phyloP scores from a whole-genome alignment of 164 flowering plant species.

The Tinospora cordifolia region DNA sequence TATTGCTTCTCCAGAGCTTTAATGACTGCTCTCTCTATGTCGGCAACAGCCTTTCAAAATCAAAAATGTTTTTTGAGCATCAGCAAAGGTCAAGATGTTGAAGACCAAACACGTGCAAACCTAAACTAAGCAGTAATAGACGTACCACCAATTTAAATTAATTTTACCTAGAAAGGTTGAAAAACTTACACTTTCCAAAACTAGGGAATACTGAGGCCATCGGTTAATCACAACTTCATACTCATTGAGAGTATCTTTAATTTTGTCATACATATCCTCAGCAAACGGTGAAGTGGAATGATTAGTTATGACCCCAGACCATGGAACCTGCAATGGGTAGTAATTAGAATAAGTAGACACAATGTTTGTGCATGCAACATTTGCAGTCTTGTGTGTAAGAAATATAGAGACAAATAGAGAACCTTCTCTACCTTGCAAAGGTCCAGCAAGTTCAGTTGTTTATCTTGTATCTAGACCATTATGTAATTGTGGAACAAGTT shows the following conservation, averaged over 20 bases:
- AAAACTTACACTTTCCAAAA: conserved; percentile 71
- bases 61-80: conserved; percentile 6
- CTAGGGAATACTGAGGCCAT: conserved; percentile 81
- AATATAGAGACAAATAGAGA: conserved; percentile 6
- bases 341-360: neutral
- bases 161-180: neutral
- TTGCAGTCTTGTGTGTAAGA: neutral
- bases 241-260: conserved; percentile 45
- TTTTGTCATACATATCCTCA: conserved; percentile 75
- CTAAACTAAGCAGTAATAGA: neutral
- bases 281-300: conserved; percentile 86
- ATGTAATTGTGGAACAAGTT: conserved; percentile 66
- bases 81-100: conserved; percentile 1
- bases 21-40: conserved; percentile 70
- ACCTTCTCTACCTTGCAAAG: conserved; percentile 92
- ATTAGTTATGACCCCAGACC: conserved; percentile 63
- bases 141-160: neutral
- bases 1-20: conserved; percentile 86
- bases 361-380: neutral
- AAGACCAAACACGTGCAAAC: neutral
- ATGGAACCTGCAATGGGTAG: conserved; percentile 50
- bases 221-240: conserved; percentile 76
- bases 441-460: conserved; percentile 67
- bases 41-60: conserved; percentile 62
- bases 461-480: conserved; percentile 80